These are phyloP conservation scores for Cajanus cajan DNA, from an alignment of 306 rosid species.

Conservation along the genomic window DNA sequence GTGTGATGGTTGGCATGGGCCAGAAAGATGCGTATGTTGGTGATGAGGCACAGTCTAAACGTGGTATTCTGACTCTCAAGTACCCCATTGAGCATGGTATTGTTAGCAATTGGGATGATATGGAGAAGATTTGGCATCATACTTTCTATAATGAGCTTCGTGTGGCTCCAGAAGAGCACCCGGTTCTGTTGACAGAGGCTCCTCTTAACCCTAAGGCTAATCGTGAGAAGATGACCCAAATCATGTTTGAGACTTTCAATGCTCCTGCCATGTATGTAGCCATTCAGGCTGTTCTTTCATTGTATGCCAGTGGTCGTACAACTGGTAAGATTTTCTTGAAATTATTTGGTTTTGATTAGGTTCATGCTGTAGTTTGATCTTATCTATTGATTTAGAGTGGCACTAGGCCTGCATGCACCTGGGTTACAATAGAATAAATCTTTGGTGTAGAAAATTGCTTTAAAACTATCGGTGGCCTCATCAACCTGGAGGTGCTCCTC, in stretches of 20 bases:
- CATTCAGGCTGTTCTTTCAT: constrained; percentile 95
- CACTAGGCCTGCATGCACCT: neutral
- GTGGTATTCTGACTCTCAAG: constrained; percentile 83
- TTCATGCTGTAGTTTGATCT: constrained; percentile 13
- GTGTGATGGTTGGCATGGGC: constrained; percentile 97
- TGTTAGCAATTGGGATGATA: constrained; percentile 61
- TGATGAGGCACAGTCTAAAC: constrained; percentile 85
- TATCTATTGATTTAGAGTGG: neutral
- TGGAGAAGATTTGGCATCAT: constrained; percentile 49
- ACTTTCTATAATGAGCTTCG: constrained; percentile 93
- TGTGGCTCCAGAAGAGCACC: constrained; percentile 96
- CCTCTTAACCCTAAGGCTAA: constrained; percentile 96
- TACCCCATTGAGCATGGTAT: constrained; percentile 93
- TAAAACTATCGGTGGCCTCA: constrained; percentile 1
- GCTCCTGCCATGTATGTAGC: constrained; percentile 99
- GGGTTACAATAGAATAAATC: neutral
- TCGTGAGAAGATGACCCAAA: constrained; percentile 98
- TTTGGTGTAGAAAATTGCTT: neutral
- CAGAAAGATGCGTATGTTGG: constrained; percentile 61
- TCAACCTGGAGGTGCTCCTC: neutral
- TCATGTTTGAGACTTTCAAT: constrained; percentile 95
- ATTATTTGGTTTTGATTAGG: neutral
- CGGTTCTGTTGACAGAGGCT: constrained; percentile 91
- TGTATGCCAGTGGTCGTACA: constrained; percentile 96
- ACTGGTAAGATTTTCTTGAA: constrained; percentile 57